Evolutionary conservation across 108 stramenopile genomes (phyloP), one percentile per base, ranked within the genome.

Genomic region (Cyclotella cryptica): DNA sequence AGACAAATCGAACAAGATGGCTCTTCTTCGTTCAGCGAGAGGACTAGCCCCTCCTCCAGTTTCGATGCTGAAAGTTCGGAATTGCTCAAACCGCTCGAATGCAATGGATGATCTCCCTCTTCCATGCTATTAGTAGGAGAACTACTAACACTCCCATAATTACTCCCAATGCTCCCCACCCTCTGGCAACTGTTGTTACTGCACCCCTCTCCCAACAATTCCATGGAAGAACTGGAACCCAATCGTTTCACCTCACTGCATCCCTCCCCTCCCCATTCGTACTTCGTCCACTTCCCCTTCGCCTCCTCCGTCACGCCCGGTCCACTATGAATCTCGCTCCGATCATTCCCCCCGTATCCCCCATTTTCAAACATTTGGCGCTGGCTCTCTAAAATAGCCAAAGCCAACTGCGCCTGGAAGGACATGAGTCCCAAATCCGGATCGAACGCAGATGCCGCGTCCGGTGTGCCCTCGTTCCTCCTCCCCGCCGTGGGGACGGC

Each of bases 351-450:
- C 11, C 90, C 90, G 65, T 84, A 93, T 1, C 91, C 95, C 54
- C 95, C 95, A 62, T 83, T 86, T 72, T 93, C 85, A 82, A 93
- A 89, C 90, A 92, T 85, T 80, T 93, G 90, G 13, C 92, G 84
- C 49, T 93, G 92, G 15, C 89, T 90, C 62, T 96, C 89, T 75
- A 96, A 85, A 63, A 96, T 96, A 47, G 95, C 95, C 71, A 96
- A 53, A n/a, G 95, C 95, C 72, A 96, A 75, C 80, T 96, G 95
- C 1, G 93, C 91, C 66, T 96, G 95, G 75, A 96, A 96, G n/a
- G 84, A 85, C 79, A 96, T 71, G 35, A 89, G 52, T 35, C 87
- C 84, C 53, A 95, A 81, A 46, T 91, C 88, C 17, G 77, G 82
- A 47, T 86, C 82, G 57, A 77, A 74, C 46, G 73, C 74, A 11